Percentiles rank a stretch among this genome's conserved stretches.
Evolutionary conservation across 768 basidiomycete genomes (phyloP).

Genomic region (Calocera viscosa): DNA sequence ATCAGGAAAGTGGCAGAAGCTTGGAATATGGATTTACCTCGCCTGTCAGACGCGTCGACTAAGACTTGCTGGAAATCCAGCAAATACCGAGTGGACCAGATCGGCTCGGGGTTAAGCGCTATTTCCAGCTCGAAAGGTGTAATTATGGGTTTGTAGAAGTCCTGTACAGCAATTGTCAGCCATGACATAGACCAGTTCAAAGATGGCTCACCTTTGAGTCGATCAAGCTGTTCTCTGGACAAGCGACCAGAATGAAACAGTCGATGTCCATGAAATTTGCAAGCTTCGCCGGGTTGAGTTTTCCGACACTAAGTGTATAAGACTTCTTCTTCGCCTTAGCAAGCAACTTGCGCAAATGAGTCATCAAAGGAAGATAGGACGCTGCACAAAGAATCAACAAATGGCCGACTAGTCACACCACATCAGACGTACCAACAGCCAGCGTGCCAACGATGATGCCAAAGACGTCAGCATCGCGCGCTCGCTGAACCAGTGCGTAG

Average conservation of each 20-base stretch:
- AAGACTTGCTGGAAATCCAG: constrained; percentile 61
- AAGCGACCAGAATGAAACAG: constrained; percentile 89
- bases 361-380: constrained; percentile 74
- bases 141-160: constrained; percentile 80
- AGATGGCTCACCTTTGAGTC: constrained; percentile 24
- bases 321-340: constrained; percentile 63
- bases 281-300: constrained; percentile 86
- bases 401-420: neutral
- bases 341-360: constrained; percentile 62
- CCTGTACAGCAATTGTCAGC: constrained; percentile 35
- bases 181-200: neutral
- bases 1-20: neutral
- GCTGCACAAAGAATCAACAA: constrained; percentile 32
- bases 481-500: constrained; percentile 74
- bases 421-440: constrained; percentile 57
- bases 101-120: constrained; percentile 56
- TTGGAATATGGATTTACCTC: constrained; percentile 8
- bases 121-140: constrained; percentile 86
- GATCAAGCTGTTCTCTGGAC: constrained; percentile 75
- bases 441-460: constrained; percentile 92
- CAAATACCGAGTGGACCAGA: constrained; percentile 67
- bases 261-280: constrained; percentile 95
- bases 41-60: constrained; percentile 17
- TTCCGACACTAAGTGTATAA: constrained; percentile 91
- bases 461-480: constrained; percentile 84